Percentiles rank a stretch among this genome's conserved stretches.
phyloP scores from a whole-genome alignment of 1,284 basidiomycete genomes.

The Trichosporon sp. region DNA sequence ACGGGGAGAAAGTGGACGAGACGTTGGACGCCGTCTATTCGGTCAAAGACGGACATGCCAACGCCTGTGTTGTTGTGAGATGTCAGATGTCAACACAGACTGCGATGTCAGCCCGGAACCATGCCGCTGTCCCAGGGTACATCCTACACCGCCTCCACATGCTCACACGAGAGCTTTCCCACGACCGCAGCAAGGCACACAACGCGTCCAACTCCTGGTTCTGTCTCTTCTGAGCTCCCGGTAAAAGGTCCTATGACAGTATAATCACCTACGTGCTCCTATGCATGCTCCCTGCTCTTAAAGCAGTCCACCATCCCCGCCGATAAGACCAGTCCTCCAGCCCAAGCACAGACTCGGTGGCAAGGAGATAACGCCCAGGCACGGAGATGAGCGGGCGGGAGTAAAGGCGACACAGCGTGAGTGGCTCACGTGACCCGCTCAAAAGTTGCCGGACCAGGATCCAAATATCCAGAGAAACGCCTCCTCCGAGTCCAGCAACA shows the following conservation, averaged over 20 bases:
- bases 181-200: not conserved
- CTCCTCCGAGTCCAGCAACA: not conserved
- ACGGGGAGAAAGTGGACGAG: constrained; percentile 11
- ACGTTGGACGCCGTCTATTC: constrained; percentile 15
- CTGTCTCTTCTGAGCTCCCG: too few relatives aligned
- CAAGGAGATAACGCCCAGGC: constrained; percentile 15
- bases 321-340: too few relatives aligned
- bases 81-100: not conserved
- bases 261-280: not conserved
- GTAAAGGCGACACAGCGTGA: not conserved
- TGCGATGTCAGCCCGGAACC: not conserved
- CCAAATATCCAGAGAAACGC: not conserved
- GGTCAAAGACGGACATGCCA: constrained; percentile 11
- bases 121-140: not conserved
- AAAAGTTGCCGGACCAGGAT: constrained; percentile 11
- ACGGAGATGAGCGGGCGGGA: constrained; percentile 15
- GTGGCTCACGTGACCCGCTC: constrained; percentile 2
- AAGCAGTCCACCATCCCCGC: not conserved
- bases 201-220: too few relatives aligned
- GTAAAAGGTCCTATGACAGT: too few relatives aligned
- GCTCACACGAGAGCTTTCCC: not conserved
- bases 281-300: not conserved
- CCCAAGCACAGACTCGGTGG: not conserved
- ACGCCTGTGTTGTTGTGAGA: not conserved
- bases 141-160: constrained; percentile 18